Conservation (phyloP, 768 basidiomycete genomes). For the Pulveroboletus ravenelii region DNA sequence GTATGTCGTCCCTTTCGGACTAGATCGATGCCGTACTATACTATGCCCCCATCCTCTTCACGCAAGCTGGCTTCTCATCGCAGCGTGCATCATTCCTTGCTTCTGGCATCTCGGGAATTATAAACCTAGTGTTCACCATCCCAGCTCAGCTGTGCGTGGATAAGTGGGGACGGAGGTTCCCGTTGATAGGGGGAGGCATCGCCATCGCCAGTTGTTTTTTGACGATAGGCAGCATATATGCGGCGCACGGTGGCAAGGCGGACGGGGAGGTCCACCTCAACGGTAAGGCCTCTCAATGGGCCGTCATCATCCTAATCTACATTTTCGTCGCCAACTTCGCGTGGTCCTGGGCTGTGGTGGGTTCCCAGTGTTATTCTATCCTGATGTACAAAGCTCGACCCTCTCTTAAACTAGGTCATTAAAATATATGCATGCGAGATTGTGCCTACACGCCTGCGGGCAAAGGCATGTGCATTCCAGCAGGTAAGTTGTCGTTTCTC, state of each 20-base stretch:
- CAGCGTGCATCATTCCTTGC: slow-evolving; percentile 47
- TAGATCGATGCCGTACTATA: slow-evolving; percentile 30
- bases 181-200: slow-evolving; percentile 41
- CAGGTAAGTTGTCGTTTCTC: slow-evolving; percentile 32
- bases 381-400: not conserved
- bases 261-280: slow-evolving; percentile 22
- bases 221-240: slow-evolving; percentile 43
- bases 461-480: slow-evolving; percentile 40
- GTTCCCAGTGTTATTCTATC: slow-evolving; percentile 1
- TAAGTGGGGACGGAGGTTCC: slow-evolving; percentile 32
- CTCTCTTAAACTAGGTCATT: slow-evolving; percentile 20
- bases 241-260: slow-evolving; percentile 31
- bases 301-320: slow-evolving; percentile 44
- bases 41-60: slow-evolving; percentile 46
- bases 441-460: slow-evolving; percentile 43
- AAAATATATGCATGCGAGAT: slow-evolving; percentile 44
- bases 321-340: slow-evolving; percentile 41
- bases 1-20: not conserved
- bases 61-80: slow-evolving; percentile 46
- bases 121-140: slow-evolving; percentile 38
- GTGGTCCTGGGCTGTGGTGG: slow-evolving; percentile 41
- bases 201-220: slow-evolving; percentile 37
- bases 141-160: slow-evolving; percentile 37
- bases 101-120: slow-evolving; percentile 45
- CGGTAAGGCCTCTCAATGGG: slow-evolving; percentile 29